A percentile compares a stretch with the other conserved stretches of the same genome.
Evolutionary conservation across 306 rosid genomes (phyloP).

Genomic region (Castanea mollissima): DNA sequence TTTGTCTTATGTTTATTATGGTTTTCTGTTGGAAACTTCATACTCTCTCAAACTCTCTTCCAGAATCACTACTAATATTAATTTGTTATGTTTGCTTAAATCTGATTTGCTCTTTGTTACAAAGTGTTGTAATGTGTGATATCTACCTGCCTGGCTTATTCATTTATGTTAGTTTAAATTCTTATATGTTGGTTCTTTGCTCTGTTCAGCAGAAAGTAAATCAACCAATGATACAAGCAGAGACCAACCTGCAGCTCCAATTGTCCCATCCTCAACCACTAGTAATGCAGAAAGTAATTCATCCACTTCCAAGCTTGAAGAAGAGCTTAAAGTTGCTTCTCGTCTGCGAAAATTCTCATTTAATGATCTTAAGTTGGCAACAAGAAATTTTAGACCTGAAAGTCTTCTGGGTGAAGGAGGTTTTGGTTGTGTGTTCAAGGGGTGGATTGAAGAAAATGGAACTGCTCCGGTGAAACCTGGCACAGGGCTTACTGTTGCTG

Average conservation of each 20-base stretch:
- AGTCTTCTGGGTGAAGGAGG: conserved; percentile 99
- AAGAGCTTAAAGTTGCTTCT: conserved; percentile 91
- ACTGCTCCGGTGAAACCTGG: conserved; percentile 99
- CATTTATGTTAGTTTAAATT: not conserved
- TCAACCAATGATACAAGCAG: conserved; percentile 68
- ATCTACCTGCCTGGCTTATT: not conserved
- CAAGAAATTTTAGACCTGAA: conserved; percentile 97
- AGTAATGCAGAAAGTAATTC: conserved; percentile 91
- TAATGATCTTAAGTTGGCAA: conserved; percentile 88
- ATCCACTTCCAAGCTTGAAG: conserved; percentile 83
- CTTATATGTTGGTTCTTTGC: conserved; percentile 11
- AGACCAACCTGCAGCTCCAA: conserved; percentile 72
- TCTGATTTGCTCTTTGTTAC: not conserved
- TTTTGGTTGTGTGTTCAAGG: conserved; percentile 98
- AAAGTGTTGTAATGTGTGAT: not conserved
- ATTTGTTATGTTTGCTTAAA: not conserved
- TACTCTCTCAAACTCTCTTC: not conserved
- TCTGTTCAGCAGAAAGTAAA: conserved; percentile 60
- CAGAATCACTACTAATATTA: not conserved
- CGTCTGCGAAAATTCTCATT: conserved; percentile 80
- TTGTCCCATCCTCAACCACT: conserved; percentile 73
- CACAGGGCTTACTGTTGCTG: conserved; percentile 98
- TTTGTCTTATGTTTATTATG: not conserved
- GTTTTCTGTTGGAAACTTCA: not conserved
- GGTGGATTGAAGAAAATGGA: conserved; percentile 99